A percentile compares a stretch with the other conserved stretches of the same genome.
Evolutionary conservation across 768 basidiomycete species (phyloP).

Genomic region (Lyophyllum semitale): DNA sequence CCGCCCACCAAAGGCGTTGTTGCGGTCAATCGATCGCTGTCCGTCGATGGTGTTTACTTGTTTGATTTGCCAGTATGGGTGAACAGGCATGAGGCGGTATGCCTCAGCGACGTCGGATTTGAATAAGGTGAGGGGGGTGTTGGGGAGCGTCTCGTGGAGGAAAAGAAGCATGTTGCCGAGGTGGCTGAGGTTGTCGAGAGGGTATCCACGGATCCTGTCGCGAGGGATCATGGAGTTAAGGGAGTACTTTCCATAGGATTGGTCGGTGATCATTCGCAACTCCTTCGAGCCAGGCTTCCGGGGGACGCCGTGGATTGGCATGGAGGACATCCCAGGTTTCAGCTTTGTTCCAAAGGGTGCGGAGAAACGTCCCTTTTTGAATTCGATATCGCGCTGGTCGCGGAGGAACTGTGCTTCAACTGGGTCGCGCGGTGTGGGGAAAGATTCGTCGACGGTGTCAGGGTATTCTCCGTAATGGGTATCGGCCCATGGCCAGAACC

Average conservation of each 20-base stretch:
- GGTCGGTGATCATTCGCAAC: constrained; percentile 37
- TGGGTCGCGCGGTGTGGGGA: background rate
- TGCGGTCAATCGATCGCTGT: constrained; percentile 18
- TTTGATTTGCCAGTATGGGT: constrained; percentile 41
- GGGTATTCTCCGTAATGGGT: constrained; percentile 13
- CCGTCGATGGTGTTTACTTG: constrained; percentile 32
- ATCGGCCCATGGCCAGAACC: constrained; percentile 40
- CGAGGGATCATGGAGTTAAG: background rate
- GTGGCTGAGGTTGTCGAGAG: background rate
- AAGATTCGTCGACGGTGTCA: constrained; percentile 12
- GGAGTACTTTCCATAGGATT: constrained; percentile 20
- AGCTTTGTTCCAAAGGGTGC: constrained; percentile 24
- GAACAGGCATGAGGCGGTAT: constrained; percentile 35
- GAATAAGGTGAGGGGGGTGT: constrained; percentile 18
- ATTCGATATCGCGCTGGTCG: constrained; percentile 19
- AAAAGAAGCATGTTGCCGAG: background rate
- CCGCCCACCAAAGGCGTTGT: constrained; percentile 24
- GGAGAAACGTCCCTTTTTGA: constrained; percentile 16
- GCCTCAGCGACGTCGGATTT: constrained; percentile 41
- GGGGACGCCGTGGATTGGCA: constrained; percentile 36
- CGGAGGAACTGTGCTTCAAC: constrained; percentile 18
- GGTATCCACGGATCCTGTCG: background rate
- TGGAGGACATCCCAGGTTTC: constrained; percentile 34
- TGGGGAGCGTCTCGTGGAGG: background rate
- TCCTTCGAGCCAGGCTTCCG: constrained; percentile 27